Base-by-base conservation (phyloP, 768 basidiomycete genomes). In the Tubosaeta sp. region DNA sequence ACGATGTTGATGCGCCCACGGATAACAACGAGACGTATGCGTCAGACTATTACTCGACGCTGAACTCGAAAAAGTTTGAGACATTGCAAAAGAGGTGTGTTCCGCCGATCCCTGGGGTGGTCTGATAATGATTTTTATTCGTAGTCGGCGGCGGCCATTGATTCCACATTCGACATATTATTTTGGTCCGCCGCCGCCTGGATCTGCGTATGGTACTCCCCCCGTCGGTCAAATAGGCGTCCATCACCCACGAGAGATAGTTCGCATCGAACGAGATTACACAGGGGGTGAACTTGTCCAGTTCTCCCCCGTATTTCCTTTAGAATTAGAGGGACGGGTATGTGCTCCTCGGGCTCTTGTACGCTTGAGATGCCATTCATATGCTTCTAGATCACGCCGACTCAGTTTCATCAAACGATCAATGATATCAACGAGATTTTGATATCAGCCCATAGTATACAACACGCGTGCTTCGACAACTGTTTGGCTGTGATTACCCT, bases 221-320 rank as follows among this genome's bases (percentile, higher is more conserved):
- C 91, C 91, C 9, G 71, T 86, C 6, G 95, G 95, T 1, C 84
- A 86, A 46, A 87, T 98, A 51, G 94, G 94, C 3, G 70, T 86
- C 21, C 90, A 96, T 64, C 84, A 90, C 59, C 94, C 95, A 14
- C 83, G 94, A 47, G 95, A 97, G 72, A 81, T 99, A 51, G 73
- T 99, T 46, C 77, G 95, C 40, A 74, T 99, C 36, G 95, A 98
- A 68, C 73, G 96, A 47, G 96, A 99, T 67, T 99, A 96, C 66
- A 81, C 75, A 13, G 84, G 85, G 1, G 96, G 95, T 3, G 95
- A 98, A 65, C 74, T 94, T 7, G 79, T 84, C 27, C 95, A 97
- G 70, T 96, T 99, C 67, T 79, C 90, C 30, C 80, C 91, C 0
- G 82, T 86, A 56, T 99, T 87, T 69, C 94, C 92, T 1, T 71